Percentiles rank a stretch among this genome's conserved stretches.
phyloP scores from a whole-genome alignment of 2,329 filamentous ascomycete genomes.

The Pestalotiopsis fici region DNA sequence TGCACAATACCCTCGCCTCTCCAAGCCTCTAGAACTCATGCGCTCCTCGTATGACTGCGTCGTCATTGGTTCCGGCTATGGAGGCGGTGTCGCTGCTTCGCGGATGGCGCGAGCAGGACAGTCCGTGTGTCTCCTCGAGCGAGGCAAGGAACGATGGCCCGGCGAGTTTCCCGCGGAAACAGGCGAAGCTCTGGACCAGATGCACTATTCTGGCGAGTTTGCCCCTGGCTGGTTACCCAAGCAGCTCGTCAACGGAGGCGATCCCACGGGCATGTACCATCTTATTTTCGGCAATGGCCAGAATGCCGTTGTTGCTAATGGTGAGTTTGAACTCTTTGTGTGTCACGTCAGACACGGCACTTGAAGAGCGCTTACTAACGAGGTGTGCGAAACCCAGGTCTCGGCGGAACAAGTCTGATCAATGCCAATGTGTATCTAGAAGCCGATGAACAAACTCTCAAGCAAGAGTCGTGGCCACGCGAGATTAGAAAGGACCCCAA shows the following conservation, averaged over 20 bases:
- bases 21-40: slow-evolving; percentile 58
- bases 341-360: neutral
- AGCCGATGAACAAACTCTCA: slow-evolving; percentile 55
- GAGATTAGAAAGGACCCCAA: slow-evolving; percentile 48
- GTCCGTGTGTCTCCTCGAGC: slow-evolving; percentile 65
- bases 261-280: slow-evolving; percentile 64
- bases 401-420: slow-evolving; percentile 66
- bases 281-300: slow-evolving; percentile 64
- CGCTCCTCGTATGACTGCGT: slow-evolving; percentile 63
- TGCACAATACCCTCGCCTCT: slow-evolving; percentile 51
- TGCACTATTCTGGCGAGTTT: slow-evolving; percentile 59
- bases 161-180: slow-evolving; percentile 61
- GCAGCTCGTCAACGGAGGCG: slow-evolving; percentile 46
- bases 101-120: slow-evolving; percentile 63
- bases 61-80: slow-evolving; percentile 70
- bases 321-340: slow-evolving; percentile 32
- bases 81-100: slow-evolving; percentile 65
- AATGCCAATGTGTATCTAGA: slow-evolving; percentile 69
- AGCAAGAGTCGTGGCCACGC: slow-evolving; percentile 57
- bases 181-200: slow-evolving; percentile 46
- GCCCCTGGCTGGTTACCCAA: slow-evolving; percentile 42
- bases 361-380: slow-evolving; percentile 1
- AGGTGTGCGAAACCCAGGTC: slow-evolving; percentile 38
- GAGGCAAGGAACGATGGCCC: slow-evolving; percentile 66
- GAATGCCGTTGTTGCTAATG: slow-evolving; percentile 62